A percentile compares a stretch with the other conserved stretches of the same genome.
These are phyloP conservation scores for Debaryomyces udenii DNA, from an alignment of 1,139 yeast species.

Conservation along the genomic window DNA sequence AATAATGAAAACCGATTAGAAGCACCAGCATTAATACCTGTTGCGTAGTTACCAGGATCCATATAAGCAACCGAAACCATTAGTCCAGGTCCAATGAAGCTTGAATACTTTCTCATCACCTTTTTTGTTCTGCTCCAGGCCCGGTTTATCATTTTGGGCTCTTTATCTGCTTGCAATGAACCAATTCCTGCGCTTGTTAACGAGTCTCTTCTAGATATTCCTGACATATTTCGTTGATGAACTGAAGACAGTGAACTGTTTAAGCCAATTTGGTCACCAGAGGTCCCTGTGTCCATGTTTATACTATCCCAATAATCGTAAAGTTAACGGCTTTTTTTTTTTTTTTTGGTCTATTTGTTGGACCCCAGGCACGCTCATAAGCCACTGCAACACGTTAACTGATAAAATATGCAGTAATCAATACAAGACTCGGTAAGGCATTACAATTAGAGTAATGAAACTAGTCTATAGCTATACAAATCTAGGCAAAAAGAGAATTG, in stretches of 20 bases:
- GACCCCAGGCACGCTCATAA: too few relatives aligned
- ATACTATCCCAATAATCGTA: too few relatives aligned
- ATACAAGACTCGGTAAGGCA: too few relatives aligned
- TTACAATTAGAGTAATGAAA: too few relatives aligned
- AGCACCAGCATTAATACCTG: slow-evolving; percentile 80
- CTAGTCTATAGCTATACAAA: too few relatives aligned
- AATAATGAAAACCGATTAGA: slow-evolving; percentile 62
- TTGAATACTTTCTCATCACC: slow-evolving; percentile 44
- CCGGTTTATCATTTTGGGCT: neutral
- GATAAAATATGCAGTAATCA: too few relatives aligned
- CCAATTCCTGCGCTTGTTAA: neutral
- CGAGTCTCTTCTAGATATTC: neutral
- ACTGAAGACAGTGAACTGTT: neutral
- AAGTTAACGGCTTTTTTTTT: too few relatives aligned
- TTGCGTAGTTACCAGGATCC: slow-evolving; percentile 87
- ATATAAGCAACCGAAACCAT: slow-evolving; percentile 79
- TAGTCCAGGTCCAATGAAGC: slow-evolving; percentile 77
- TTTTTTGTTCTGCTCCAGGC: neutral
- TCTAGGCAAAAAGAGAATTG: neutral
- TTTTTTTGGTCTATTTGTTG: too few relatives aligned
- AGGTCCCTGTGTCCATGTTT: too few relatives aligned
- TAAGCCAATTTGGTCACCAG: too few relatives aligned
- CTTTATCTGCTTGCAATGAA: neutral
- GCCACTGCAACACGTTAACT: too few relatives aligned
- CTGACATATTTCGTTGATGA: neutral